A percentile compares a stretch with the other conserved stretches of the same genome.
Evolutionary conservation across 2,329 filamentous ascomycete species (phyloP).

Genomic region (Furcasterigmium furcatum): DNA sequence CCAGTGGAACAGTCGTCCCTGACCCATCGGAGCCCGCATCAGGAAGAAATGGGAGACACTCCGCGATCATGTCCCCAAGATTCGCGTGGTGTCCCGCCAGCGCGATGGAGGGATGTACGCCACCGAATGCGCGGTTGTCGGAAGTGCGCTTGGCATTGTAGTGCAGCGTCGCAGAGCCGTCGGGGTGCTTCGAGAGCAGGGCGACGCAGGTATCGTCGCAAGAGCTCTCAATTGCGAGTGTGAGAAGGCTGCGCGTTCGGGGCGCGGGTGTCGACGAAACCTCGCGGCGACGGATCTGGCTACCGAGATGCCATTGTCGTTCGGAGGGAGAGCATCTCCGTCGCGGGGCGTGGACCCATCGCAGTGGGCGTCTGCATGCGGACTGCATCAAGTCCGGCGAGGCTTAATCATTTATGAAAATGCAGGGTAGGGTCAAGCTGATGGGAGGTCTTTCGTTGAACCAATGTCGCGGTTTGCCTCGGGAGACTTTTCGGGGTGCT

Average conservation of each 20-base stretch:
- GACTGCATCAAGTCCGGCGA: background rate
- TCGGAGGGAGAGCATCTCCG: background rate
- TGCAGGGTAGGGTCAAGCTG: too few relatives aligned
- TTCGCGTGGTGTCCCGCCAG: conserved; percentile 71
- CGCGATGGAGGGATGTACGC: conserved; percentile 76
- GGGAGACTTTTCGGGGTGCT: background rate
- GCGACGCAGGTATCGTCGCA: conserved; percentile 95
- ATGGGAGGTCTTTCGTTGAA: too few relatives aligned
- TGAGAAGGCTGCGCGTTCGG: conserved; percentile 36
- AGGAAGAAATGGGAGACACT: conserved; percentile 56
- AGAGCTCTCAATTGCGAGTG: conserved; percentile 76
- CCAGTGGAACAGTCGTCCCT: too few relatives aligned
- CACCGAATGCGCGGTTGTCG: conserved; percentile 70
- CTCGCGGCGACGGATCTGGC: background rate
- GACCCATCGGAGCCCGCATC: conserved; percentile 6
- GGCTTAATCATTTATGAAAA: too few relatives aligned
- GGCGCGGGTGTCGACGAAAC: background rate
- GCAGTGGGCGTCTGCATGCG: background rate
- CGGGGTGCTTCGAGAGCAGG: conserved; percentile 59
- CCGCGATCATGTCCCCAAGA: conserved; percentile 64
- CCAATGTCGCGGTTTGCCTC: background rate
- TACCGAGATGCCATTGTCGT: background rate
- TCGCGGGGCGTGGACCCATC: background rate
- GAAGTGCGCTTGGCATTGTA: conserved; percentile 82
- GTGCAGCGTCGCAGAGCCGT: conserved; percentile 52